Base-by-base conservation (phyloP, 148 eudicot genomes). In the Arctostaphylos glauca region DNA sequence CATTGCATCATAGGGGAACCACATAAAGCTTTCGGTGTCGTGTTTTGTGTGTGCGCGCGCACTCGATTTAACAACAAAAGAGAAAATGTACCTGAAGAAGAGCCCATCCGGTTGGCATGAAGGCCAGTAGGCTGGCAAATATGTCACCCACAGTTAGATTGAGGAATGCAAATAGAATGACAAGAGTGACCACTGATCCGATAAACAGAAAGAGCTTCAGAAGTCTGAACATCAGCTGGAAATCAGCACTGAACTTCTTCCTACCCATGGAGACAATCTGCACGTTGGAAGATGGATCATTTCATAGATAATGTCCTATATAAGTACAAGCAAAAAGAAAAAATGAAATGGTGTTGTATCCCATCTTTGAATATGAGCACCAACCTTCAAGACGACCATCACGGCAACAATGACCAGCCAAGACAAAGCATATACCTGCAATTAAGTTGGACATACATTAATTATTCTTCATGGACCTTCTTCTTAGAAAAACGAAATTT, bases 371-470 rank as follows among this genome's bases (percentile, higher is more conserved):
- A 64, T 84, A 15, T 14, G 58, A 71, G 83, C 16, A 74, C 85
- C 25, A 44, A 90, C 97, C 92, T 93, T 93, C 81, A 93, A 80
- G 80, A 93, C 77, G 76, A 91, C 82, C 84, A 92, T 92, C 67
- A 88, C 92, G 25, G 93, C 95, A 84, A 86, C 89, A 84, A 93
- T 92, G 76, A 93, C 97, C 15, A 93, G 87, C 97, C 97, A 93
- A 58, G 97, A 93, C 78, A 93, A 77, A 83, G 88, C 94, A 83
- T 93, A 93, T 21, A 91, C 90, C 97, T 93, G 90, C 49, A 38
- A 67, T 74, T 58, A 86, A 50, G 49, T 44, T 41, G 25, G 70
- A 31, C 41, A 9, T 5, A 21, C 43, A 80, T 58, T 77, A 15
- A 62, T 80, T 52, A 15, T 41, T 53, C 21, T 72, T 10, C 19